Evolutionary conservation across 768 basidiomycete species (phyloP).

Genomic region (Psilocybe sp.): DNA sequence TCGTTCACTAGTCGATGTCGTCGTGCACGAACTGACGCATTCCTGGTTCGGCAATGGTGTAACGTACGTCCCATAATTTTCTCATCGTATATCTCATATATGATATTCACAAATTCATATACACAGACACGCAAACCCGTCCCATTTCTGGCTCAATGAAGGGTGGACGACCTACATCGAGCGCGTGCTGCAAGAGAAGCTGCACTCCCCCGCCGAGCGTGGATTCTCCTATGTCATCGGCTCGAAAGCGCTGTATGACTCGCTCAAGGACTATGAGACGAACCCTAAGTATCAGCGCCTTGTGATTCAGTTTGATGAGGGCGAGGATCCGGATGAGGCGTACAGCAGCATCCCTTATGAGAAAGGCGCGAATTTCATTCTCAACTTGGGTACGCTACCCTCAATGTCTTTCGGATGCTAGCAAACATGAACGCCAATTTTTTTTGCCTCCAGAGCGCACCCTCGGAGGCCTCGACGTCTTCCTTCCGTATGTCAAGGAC

Average conservation of each 20-base stretch:
- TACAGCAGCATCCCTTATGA: constrained; percentile 79
- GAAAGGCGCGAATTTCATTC: constrained; percentile 86
- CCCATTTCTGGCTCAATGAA: constrained; percentile 89
- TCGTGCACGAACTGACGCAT: constrained; percentile 84
- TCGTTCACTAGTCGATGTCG: constrained; percentile 81
- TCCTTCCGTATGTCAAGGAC: constrained; percentile 80
- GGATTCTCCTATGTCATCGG: constrained; percentile 83
- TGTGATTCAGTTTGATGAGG: constrained; percentile 68
- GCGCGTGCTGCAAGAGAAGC: constrained; percentile 65
- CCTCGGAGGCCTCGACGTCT: constrained; percentile 79
- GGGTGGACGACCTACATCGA: constrained; percentile 96
- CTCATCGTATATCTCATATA: not conserved
- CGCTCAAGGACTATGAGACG: constrained; percentile 57
- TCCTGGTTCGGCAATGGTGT: constrained; percentile 94
- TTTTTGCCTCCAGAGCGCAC: constrained; percentile 47
- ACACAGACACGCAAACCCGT: constrained; percentile 61
- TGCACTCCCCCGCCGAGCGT: constrained; percentile 74
- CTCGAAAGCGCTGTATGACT: constrained; percentile 65
- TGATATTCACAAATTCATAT: not conserved
- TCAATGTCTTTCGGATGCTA: not conserved
- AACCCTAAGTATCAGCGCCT: constrained; percentile 77
- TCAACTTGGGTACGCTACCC: constrained; percentile 64
- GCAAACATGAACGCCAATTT: not conserved
- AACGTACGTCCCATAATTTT: constrained; percentile 41
- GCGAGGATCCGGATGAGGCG: constrained; percentile 78